These are phyloP conservation scores for Aspergillus indologenus DNA, from an alignment of 495 filamentous ascomycete species.

Conservation along the genomic window DNA sequence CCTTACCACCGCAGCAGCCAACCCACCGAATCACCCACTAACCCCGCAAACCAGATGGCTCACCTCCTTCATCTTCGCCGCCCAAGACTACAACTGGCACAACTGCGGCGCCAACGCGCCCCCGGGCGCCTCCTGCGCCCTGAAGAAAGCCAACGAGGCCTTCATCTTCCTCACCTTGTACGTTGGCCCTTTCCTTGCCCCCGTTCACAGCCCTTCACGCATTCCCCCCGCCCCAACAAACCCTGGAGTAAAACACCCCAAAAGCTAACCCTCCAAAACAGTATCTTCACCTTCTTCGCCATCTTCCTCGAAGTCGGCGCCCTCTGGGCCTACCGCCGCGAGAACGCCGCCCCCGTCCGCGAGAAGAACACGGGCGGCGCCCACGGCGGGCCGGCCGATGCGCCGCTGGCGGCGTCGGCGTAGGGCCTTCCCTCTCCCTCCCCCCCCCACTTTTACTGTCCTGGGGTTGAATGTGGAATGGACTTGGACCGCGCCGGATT, in stretches of 20 bases:
- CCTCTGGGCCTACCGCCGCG: constrained; percentile 45
- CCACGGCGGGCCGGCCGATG: constrained; percentile 32
- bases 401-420: constrained; percentile 7
- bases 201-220: not conserved
- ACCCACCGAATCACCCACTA: constrained; percentile 2
- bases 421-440: not conserved
- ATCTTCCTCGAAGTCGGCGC: constrained; percentile 51
- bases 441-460: too few relatives aligned
- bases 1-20: not conserved
- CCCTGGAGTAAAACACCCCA: constrained; percentile 1
- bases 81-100: constrained; percentile 50
- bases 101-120: constrained; percentile 34
- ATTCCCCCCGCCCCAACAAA: too few relatives aligned
- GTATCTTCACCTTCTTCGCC: constrained; percentile 47
- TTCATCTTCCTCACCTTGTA: constrained; percentile 64
- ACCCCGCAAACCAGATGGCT: constrained; percentile 49
- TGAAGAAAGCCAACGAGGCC: constrained; percentile 51
- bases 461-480: too few relatives aligned
- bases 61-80: constrained; percentile 57
- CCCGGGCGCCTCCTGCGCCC: constrained; percentile 26
- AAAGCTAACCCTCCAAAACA: constrained; percentile 15
- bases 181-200: constrained; percentile 15
- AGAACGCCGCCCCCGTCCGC: constrained; percentile 16
- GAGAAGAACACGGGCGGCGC: constrained; percentile 28
- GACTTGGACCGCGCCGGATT: too few relatives aligned